Conservation (phyloP, 169 alveolate genomes). For the Cystoisospora suis region DNA sequence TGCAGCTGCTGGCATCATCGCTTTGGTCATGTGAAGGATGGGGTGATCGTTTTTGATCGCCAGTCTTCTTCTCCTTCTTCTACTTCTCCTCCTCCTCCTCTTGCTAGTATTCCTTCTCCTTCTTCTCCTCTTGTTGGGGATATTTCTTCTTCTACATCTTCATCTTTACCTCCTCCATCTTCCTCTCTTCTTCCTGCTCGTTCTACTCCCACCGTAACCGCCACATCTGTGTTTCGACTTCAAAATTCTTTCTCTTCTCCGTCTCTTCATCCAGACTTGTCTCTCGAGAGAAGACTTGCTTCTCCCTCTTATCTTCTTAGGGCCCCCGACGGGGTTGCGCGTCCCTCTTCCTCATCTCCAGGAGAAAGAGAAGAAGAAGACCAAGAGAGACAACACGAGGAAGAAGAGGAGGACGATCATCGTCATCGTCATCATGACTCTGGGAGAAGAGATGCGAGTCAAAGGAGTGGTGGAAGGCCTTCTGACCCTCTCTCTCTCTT, state of each 20-base stretch:
- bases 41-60: not conserved
- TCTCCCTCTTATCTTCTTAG: not conserved
- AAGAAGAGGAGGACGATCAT: not conserved
- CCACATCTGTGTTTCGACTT: not conserved
- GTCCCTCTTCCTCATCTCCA: not conserved
- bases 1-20: not conserved
- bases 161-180: not conserved
- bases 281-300: not conserved
- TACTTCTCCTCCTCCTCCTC: not conserved
- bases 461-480: no score
- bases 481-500: no score
- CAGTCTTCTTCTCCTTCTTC: not conserved
- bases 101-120: not conserved
- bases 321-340: not conserved
- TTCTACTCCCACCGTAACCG: not conserved
- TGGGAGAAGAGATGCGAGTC: no score
- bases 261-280: no score
- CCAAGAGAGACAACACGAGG: not conserved
- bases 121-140: not conserved
- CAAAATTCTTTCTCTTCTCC: no score
- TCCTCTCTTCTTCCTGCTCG: not conserved
- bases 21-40: not conserved
- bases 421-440: no score
- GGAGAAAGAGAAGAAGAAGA: not conserved
- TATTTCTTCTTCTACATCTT: not conserved